Base-by-base conservation (phyloP, 2,329 filamentous ascomycete species). In the Apiospora pterosperma region DNA sequence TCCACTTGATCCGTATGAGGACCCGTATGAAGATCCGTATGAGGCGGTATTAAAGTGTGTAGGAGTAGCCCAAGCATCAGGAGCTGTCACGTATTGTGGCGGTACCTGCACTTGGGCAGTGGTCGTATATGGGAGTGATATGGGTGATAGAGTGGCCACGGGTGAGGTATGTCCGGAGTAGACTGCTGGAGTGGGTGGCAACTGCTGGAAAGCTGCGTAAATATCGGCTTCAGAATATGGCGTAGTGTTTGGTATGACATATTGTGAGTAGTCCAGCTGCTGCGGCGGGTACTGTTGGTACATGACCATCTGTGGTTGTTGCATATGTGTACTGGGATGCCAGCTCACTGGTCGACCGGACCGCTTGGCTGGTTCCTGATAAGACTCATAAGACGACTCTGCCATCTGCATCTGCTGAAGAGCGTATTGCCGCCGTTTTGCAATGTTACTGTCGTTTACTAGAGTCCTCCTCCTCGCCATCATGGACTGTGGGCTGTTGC, bases 321-420 rank as follows among this genome's bases (percentile, higher is more conserved):
- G 74, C 68, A 80, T 76, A 65, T 85, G 81, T 11, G 89, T 85
- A 25, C 85, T 85, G 3, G 90, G 89, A 74, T 93, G 91, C 91
- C 91, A 93, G 80, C 90, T 93, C 58, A 92, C 80, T 6, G 91
- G 90, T 48, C 91, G 85, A 62, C 78, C 77, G 42, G 81, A 76
- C 72, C 78, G 75, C 70, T 75, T 78, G 42, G 76, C 66, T 4
- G 73, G 76, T 31, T 77, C 74, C 64, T 76, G 74, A 39, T 72
- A 69, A 36, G 62, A 62, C 31, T 74, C 72, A 66, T 69, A 75
- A 10, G 73, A 69, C 3, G 66, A 58, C 25, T 67, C 62, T 36
- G 61, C 64, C 25, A 71, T 70, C 62, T 74, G 76, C 68, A 74
- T 73, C 63, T 77, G 79, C 73, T 68, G 82, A 55, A 82, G 71